Evolutionary conservation across 2,329 filamentous ascomycete genomes (phyloP), one percentile per base, ranked within the genome.

Genomic region (Drechslera avenae): DNA sequence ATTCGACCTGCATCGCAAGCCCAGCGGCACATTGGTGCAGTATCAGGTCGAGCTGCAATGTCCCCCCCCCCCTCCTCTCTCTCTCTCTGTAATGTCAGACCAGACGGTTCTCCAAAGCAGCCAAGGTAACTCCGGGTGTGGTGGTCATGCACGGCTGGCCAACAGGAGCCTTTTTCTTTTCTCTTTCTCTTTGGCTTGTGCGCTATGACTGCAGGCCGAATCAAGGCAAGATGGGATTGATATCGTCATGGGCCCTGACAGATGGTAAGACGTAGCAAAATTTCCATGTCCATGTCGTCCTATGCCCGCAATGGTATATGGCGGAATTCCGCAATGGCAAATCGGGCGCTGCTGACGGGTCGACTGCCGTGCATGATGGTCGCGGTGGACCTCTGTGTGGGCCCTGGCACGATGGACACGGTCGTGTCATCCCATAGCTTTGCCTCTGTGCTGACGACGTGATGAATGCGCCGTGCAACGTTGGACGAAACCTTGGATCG

Each of bases 331-430:
- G 45, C 34, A 30, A 36, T 32, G 37, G 44, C 46, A 35, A 37
- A 50, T 43, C 39, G 16, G 34, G 34, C 50, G 34, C 21, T 39
- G 28, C 35, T 34, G 56, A 54, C 51, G 26, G 39, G 53, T 55
- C 54, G 52, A 52, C 53, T 50, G 50, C 54, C 54, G 58, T 64
- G 57, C 64, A 59, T 62, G 59, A 62, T 62, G 52, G 52, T 31
- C 39, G 46, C 44, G 17, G 50, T 46, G 37, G 45, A 42, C 36
- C 46, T 50, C 18, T 35, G n/a, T 39, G 42, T 42, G 39, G 21
- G 33, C 23, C 33, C 26, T 28, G 17, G 14, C 23, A 52, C 42
- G 40, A 39, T 44, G 32, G 52, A 52, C 47, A 51, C 50, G 28
- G 37, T 42, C 52, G 36, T 54, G 26, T 42, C 44, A 48, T 48